Base-by-base conservation (phyloP, 352 stramenopile species). In the Elongisporangium undulatum region DNA sequence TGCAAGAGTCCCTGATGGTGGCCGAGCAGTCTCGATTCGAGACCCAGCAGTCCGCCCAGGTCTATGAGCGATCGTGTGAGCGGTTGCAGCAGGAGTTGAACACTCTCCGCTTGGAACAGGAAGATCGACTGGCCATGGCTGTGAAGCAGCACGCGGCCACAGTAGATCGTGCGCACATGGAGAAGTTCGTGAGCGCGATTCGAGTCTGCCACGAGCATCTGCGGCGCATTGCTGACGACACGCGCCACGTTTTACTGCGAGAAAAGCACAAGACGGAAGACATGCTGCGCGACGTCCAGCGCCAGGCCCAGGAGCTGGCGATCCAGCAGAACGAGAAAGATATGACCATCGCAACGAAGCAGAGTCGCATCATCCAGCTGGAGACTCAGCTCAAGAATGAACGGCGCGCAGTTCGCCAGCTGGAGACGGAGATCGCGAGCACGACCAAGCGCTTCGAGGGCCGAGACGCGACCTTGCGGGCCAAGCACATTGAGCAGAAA, bases 341-440 rank as follows among this genome's bases (percentile, higher is more conserved):
- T 6, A 72, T 85, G 59, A 61, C 63, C 15, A 62, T 86, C n/a
- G 72, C 77, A 52, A 66, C 69, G 10, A 71, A 72, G 54, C 76
- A 86, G 55, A 79, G 69, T 39, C 67, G 67, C 34, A 82, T 85
- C 24, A 76, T 86, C 22, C 75, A 85, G 59, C 61, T 85, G 0
- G 72, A 89, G 34, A 69, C 74, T 10, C 74, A 85, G 26, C 54
- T 77, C 19, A 86, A 89, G 57, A 82, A 83, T 19, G 68, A 85
- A 26, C 61, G 67, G 2, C 76, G 82, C 61, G 74, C 62, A 8
- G 69, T 80, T 12, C 67, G 71, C 17, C 74, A 84, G 24, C 61
- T 89, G 0, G 72, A 89, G 41, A 13, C 61, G 1, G 63, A 68
- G 29, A 68, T 89, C 2, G 51, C 58, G 20, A 82, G 74, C 20